Evolutionary conservation across 225 moss, liverwort and hornwort genomes (phyloP).

Genomic region (Bryum argenteum): DNA sequence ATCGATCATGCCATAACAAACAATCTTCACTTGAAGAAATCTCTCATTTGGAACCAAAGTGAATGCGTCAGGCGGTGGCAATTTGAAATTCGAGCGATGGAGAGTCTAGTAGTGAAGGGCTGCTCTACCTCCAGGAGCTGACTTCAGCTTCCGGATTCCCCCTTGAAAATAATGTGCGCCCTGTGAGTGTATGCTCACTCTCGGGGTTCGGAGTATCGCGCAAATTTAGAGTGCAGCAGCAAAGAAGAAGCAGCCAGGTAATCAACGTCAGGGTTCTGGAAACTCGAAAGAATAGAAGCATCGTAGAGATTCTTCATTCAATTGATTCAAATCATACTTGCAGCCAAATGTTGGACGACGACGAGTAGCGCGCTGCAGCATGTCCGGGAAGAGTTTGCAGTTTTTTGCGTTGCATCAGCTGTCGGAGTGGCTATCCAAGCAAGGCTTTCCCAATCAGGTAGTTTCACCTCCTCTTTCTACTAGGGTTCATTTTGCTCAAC

Average conservation of each 20-base stretch:
- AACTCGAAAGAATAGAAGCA: neutral
- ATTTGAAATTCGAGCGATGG: constrained; percentile 24
- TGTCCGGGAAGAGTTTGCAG: constrained; percentile 55
- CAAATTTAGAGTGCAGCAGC: constrained; percentile 12
- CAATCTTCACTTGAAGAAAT: neutral
- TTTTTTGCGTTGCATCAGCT: constrained; percentile 66
- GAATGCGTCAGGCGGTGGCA: neutral
- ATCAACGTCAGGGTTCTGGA: neutral
- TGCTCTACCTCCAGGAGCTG: constrained; percentile 23
- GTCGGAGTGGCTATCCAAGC: constrained; percentile 68
- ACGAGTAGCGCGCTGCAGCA: constrained; percentile 35
- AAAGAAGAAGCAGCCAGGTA: neutral
- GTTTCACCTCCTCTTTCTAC: neutral
- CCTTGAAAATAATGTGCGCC: constrained; percentile 8
- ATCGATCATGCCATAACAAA: neutral
- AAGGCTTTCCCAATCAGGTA: constrained; percentile 87
- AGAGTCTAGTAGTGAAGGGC: constrained; percentile 22
- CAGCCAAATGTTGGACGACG: constrained; percentile 3
- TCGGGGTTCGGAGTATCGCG: neutral
- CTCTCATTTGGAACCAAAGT: neutral
- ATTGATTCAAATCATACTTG: neutral
- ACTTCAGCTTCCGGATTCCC: constrained; percentile 4
- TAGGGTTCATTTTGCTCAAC: no score
- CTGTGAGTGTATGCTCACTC: constrained; percentile 25
- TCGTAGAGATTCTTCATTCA: neutral